Evolutionary conservation across 306 rosid genomes (phyloP), one percentile per base, ranked within the genome.

Genomic region (Acacia melanoxylon): DNA sequence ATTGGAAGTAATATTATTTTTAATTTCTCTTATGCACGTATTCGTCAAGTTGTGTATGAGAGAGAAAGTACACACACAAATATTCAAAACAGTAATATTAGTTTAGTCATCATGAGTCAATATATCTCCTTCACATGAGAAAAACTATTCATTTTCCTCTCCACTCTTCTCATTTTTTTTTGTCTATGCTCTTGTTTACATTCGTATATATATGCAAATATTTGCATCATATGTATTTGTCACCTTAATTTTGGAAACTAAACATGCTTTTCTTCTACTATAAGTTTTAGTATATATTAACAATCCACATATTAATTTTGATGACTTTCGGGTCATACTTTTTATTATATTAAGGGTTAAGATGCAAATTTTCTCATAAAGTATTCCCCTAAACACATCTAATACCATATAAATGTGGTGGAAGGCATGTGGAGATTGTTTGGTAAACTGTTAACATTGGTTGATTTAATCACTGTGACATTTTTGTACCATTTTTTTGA

Each of bases 71-170:
- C 16, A 4, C 33, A 59, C 33, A 62, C 5, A 61, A 13, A 62
- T 27, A 12, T 62, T 62, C 68, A 62, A 62, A 27, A 27, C 3
- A 27, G 12, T 56, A 6, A 1, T 4, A 62, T 19, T 61, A 61
- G 25, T 80, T 77, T 70, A 10, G 63, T 45, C 16, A 77, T 62
- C 68, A 24, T 25, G 68, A 62, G 40, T 62, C 40, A 62, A 27
- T 1, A 27, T 1, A 62, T 62, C 5, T 25, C 33, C 68, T 27
- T 5, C 19, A 5, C 10, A 62, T 27, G 1, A 4, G 8, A 27
- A 62, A 62, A 12, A 25, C 3, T 27, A 62, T 27, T 24, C 9
- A 11, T 27, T 62, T 62, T 9, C 40, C 68, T 17, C 29, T 62
- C 40, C 17, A 27, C 9, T 62, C 19, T 13, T 35, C 8, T 37